Conservation (phyloP, 805 yeast genomes). For the Isabelozyma heimii region DNA sequence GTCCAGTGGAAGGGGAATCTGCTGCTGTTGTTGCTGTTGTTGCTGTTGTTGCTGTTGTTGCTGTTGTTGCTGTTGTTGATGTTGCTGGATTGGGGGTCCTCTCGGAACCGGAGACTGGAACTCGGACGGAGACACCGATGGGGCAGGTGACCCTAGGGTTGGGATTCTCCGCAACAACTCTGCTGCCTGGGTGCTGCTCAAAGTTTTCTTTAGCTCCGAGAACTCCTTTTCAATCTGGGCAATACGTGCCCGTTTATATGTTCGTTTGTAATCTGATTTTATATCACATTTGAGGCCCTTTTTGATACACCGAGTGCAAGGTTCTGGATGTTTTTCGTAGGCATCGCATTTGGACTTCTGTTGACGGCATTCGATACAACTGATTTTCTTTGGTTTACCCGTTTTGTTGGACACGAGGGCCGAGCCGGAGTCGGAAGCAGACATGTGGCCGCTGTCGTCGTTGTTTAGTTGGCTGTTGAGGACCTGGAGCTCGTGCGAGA, state of each 20-base stretch:
- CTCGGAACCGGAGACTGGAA: not conserved
- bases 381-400: slow-evolving; percentile 54
- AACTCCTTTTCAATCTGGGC: slow-evolving; percentile 84
- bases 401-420: slow-evolving; percentile 7
- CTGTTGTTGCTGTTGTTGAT: slow-evolving; percentile 2
- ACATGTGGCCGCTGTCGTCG: slow-evolving; percentile 4
- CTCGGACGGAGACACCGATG: not conserved
- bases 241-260: slow-evolving; percentile 80
- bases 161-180: slow-evolving; percentile 28
- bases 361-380: slow-evolving; percentile 95
- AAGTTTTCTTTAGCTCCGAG: slow-evolving; percentile 59
- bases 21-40: slow-evolving; percentile 4
- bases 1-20: not conserved
- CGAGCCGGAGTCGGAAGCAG: not conserved
- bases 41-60: slow-evolving; percentile 3
- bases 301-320: slow-evolving; percentile 80
- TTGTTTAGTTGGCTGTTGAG: slow-evolving; percentile 12
- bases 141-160: slow-evolving; percentile 3
- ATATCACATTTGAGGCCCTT: slow-evolving; percentile 69
- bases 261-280: slow-evolving; percentile 80
- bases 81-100: slow-evolving; percentile 2
- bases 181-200: slow-evolving; percentile 34
- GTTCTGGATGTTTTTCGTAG: slow-evolving; percentile 64
- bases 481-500: slow-evolving; percentile 38
- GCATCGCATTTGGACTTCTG: slow-evolving; percentile 94